Conservation (phyloP, 176 grass and related monocot genomes). For the Zoysia japonica region DNA sequence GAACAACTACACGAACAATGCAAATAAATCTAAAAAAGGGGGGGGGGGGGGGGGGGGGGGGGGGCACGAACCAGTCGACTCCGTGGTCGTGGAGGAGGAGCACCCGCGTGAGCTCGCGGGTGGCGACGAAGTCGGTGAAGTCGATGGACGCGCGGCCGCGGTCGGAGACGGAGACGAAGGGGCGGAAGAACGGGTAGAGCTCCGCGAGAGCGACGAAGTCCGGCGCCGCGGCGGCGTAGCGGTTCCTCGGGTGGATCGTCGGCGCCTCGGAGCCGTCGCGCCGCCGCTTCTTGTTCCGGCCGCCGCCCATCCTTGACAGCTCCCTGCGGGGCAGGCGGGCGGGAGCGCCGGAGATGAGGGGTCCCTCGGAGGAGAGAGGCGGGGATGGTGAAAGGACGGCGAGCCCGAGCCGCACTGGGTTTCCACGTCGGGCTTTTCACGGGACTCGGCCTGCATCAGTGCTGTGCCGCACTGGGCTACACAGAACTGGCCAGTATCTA, state of each 20-base stretch:
- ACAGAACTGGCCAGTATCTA: too few relatives aligned
- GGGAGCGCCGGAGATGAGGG: neutral
- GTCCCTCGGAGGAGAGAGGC: neutral
- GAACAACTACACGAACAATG: neutral
- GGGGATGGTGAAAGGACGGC: neutral
- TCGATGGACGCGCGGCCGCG: slow-evolving; percentile 48
- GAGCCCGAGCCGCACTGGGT: too few relatives aligned
- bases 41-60: too few relatives aligned
- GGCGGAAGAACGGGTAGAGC: slow-evolving; percentile 83
- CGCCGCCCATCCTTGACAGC: slow-evolving; percentile 34
- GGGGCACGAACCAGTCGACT: slow-evolving; percentile 58
- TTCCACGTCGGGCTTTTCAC: too few relatives aligned
- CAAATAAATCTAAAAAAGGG: neutral
- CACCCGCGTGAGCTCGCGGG: slow-evolving; percentile 85
- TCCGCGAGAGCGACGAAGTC: slow-evolving; percentile 70
- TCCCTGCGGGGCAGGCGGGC: neutral
- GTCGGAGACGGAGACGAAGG: slow-evolving; percentile 55
- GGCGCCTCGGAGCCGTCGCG: slow-evolving; percentile 44
- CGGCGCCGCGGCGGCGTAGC: slow-evolving; percentile 72
- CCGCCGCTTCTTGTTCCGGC: slow-evolving; percentile 38
- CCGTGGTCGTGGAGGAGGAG: slow-evolving; percentile 92
- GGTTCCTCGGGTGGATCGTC: slow-evolving; percentile 71
- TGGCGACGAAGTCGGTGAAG: slow-evolving; percentile 65
- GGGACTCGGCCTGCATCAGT: too few relatives aligned
- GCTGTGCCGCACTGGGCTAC: too few relatives aligned